phyloP scores from a whole-genome alignment of 2,329 filamentous ascomycete species.

The Hypocreales sp. region DNA sequence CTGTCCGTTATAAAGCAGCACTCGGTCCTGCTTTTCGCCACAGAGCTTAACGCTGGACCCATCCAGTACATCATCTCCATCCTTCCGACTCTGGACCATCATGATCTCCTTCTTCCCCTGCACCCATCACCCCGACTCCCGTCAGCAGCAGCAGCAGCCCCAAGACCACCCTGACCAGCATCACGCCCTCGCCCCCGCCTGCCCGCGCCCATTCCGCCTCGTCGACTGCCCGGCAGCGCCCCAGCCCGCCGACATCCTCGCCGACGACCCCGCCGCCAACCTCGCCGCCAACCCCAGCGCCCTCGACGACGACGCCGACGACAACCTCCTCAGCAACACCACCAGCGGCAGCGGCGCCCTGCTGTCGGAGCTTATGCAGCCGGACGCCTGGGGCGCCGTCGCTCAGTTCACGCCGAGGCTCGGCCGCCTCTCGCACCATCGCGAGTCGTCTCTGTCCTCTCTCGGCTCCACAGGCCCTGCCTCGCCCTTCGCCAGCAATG shows the following conservation, averaged over 20 bases:
- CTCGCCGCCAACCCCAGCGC: too few relatives aligned
- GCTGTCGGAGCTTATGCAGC: slow-evolving; percentile 22
- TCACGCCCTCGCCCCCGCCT: background rate
- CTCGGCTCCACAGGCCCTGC: slow-evolving; percentile 43
- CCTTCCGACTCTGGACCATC: background rate
- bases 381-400: slow-evolving; percentile 23
- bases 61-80: background rate
- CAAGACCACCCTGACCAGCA: too few relatives aligned
- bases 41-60: background rate
- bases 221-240: background rate
- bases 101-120: slow-evolving; percentile 2
- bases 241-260: background rate
- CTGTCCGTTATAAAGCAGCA: slow-evolving; percentile 1
- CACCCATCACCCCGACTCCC: background rate
- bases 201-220: background rate
- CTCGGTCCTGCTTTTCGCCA: slow-evolving; percentile 1
- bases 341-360: background rate
- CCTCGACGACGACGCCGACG: too few relatives aligned
- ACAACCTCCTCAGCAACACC: too few relatives aligned
- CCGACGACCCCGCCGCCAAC: too few relatives aligned
- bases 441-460: slow-evolving; percentile 46
- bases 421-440: slow-evolving; percentile 32
- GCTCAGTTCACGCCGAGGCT: slow-evolving; percentile 22
- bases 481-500: slow-evolving; percentile 40
- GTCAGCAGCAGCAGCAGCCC: background rate